A percentile compares a stretch with the other conserved stretches of the same genome.
Conservation (phyloP, 2,329 filamentous ascomycete genomes). For the Aspergillus jensenii region DNA sequence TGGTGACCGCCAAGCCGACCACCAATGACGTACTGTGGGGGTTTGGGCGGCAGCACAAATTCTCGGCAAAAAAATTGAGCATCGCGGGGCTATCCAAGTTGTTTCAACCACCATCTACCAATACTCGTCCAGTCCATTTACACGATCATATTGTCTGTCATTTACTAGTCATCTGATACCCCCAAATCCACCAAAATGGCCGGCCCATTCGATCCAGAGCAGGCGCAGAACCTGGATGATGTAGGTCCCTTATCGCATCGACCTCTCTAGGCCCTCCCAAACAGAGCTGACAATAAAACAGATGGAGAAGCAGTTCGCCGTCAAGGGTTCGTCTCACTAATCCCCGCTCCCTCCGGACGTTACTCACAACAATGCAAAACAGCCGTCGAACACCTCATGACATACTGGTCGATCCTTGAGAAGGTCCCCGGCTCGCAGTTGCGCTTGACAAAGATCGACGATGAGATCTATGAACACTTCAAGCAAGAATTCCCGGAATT, state of each 20-base stretch:
- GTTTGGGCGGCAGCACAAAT: constrained; percentile 14
- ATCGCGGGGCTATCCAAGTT: constrained; percentile 28
- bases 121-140: not conserved
- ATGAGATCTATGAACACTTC: constrained; percentile 91
- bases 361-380: constrained; percentile 12
- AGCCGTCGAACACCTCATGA: constrained; percentile 92
- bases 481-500: constrained; percentile 88
- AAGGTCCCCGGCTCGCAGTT: constrained; percentile 84
- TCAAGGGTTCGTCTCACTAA: constrained; percentile 66
- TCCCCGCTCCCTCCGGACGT: not conserved
- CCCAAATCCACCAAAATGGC: constrained; percentile 32
- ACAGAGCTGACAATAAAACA: constrained; percentile 41
- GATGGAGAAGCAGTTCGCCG: constrained; percentile 99
- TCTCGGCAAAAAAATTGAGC: constrained; percentile 34
- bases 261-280: not conserved
- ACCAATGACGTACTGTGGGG: constrained; percentile 16
- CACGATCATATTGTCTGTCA: constrained; percentile 4
- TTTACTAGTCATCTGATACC: not conserved
- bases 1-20: not conserved
- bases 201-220: constrained; percentile 55
- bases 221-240: constrained; percentile 69
- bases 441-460: constrained; percentile 88
- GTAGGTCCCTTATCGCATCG: constrained; percentile 44
- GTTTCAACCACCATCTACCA: not conserved
- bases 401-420: constrained; percentile 95